Evolutionary conservation across 768 basidiomycete species (phyloP), one percentile per base, ranked within the genome.

Genomic region (Cystofilobasidium capitatum): DNA sequence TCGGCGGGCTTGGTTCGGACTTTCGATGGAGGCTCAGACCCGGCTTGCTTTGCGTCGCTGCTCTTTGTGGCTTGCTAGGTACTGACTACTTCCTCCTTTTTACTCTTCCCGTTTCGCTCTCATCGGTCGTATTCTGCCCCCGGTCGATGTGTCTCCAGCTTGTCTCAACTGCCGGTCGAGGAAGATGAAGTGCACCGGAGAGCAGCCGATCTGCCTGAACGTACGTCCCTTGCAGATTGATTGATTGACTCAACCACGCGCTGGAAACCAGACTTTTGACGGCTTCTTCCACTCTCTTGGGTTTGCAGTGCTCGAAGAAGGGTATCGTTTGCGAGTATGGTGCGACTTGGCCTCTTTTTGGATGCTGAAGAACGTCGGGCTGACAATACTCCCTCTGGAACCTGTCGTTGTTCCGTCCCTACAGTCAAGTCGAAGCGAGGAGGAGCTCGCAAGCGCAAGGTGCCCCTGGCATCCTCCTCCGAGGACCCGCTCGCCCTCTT

Each of bases 401-500:
- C 44, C 44, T 45, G 17, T 45, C 4, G n/a, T n/a, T n/a, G n/a
- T n/a, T n/a, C n/a, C n/a, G n/a, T n/a, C n/a, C n/a, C 8, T 5
- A 45, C 44, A 45, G 51, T 66, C 57, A 66, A 66, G 47, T 60
- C 58, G 2, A 58, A 58, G 29, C 42, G 65, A 24, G 65, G 65
- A 24, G 65, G 65, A 3, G 42, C 58, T 6, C 57, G 65, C 40
- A 66, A 66, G 59, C 42, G 58, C 39, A 66, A 66, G 65, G 29
- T 33, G 16, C 55, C 55, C 29, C 22, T 8, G 39, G 54, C 16
- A 9, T 20, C 7, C 51, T 16, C 5, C 13, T 35, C 42, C n/a
- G 57, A 57, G 35, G 64, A 65, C 35, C 64, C 65, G n/a, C 58
- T 66, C 45, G 58, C 58, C 26, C 26, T 51, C 22, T 66, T 51